These are phyloP conservation scores for Aegle marmelos DNA, from an alignment of 345 rosid genomes.

Conservation along the genomic window DNA sequence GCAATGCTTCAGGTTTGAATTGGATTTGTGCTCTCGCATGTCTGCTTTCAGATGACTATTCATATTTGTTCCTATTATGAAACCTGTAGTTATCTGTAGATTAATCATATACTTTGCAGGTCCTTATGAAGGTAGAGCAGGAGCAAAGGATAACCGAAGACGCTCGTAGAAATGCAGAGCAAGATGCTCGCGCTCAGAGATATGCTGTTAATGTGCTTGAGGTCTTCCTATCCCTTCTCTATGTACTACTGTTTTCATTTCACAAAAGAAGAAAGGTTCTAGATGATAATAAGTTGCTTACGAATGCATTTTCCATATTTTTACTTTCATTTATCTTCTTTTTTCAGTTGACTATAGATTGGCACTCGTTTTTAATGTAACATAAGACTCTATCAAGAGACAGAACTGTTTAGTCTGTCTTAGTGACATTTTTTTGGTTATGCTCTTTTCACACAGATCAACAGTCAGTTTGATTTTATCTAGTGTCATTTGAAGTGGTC, in stretches of 20 bases:
- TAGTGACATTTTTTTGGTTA: background rate
- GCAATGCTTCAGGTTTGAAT: constrained; percentile 71
- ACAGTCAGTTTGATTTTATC: background rate
- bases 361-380: background rate
- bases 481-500: background rate
- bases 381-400: background rate
- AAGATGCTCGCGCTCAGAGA: constrained; percentile 72
- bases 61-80: background rate
- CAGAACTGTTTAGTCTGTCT: background rate
- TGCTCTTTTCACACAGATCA: constrained; percentile 2
- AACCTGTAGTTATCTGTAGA: constrained; percentile 7
- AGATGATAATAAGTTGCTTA: background rate
- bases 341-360: background rate
- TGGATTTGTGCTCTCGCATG: background rate
- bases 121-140: constrained; percentile 80
- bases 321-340: background rate
- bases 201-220: constrained; percentile 56
- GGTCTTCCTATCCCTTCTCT: constrained; percentile 37
- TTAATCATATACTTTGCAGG: constrained; percentile 35
- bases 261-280: background rate
- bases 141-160: constrained; percentile 92
- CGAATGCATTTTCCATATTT: background rate
- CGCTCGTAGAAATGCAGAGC: constrained; percentile 75
- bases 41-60: constrained; percentile 8
- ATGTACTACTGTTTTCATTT: background rate